Base-by-base conservation (phyloP, 768 basidiomycete genomes). In the Termitomyces sp. region DNA sequence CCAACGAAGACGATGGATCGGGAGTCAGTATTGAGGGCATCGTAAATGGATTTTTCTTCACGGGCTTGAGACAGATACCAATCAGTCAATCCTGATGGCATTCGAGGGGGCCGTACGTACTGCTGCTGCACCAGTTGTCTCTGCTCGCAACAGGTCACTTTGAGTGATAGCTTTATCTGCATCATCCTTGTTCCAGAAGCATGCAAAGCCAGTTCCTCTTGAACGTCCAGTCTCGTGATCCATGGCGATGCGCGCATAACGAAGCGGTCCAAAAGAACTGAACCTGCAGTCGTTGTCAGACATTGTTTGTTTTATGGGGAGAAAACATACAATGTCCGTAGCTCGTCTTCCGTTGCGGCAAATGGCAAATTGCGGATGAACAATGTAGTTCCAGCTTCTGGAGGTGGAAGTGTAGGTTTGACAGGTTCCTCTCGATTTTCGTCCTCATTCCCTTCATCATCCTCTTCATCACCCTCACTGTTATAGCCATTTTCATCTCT, bases 311-410 rank as follows among this genome's bases (percentile, higher is more conserved):
- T 13, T 53, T 20, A 16, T n/a, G 20, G 48, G 39, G 22, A 22
- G 30, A 53, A 65, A 30, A 73, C 91, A 60, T 68, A 95, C 93
- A 97, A 69, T 30, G 83, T 82, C 55, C 92, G 82, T 20, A 99
- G 75, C 66, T 99, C 95, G 54, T 97, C 95, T 62, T 98, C 95
- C 0, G 93, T 96, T 1, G 93, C 91, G 58, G 86, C 82, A 71
- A 93, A 98, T 3, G 95, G 89, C 20, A 99, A 77, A 67, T 99
- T 99, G 49, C 96, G 88, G 34, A 99, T 79, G 74, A 99, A 99
- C 3, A 98, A 76, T 0, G 96, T 98, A 6, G 88, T 93, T 20
- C 95, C 96, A 5, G 86, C 81, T 62, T 95, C 93, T 13, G 94
- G 89, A 13, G 85, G 81, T 18, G 95, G 95, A 27, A 95, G 77